Percentiles rank a stretch among this genome's conserved stretches.
Conservation (phyloP, 805 yeast genomes). For the Candida berthetii region DNA sequence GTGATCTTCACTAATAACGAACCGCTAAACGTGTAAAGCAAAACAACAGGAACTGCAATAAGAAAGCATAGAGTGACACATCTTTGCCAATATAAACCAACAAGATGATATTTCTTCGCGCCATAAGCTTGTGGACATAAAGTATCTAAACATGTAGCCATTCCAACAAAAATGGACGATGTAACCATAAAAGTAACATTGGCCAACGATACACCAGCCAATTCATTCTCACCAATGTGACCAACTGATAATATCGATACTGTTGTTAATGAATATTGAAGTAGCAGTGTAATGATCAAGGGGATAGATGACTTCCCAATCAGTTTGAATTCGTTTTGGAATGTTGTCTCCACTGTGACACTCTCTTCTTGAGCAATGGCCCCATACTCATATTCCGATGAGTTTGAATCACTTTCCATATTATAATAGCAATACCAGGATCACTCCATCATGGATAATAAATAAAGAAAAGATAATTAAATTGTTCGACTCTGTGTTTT, state of each 20-base stretch:
- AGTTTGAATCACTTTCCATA: neutral
- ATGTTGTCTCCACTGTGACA: neutral
- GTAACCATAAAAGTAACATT: slow-evolving; percentile 65
- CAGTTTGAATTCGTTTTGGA: slow-evolving; percentile 23
- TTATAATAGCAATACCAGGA: neutral
- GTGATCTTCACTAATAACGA: slow-evolving; percentile 37
- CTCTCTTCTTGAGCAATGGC: neutral
- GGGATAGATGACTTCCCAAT: slow-evolving; percentile 46
- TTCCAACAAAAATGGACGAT: slow-evolving; percentile 56
- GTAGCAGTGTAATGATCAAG: slow-evolving; percentile 50
- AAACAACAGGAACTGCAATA: slow-evolving; percentile 46
- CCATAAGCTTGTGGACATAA: slow-evolving; percentile 74
- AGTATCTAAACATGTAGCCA: slow-evolving; percentile 66
- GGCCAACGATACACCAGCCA: slow-evolving; percentile 68
- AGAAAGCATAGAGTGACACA: slow-evolving; percentile 47
- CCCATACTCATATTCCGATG: neutral
- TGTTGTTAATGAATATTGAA: slow-evolving; percentile 57
- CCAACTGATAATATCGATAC: slow-evolving; percentile 61
- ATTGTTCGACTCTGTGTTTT: no score
- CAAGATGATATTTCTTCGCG: slow-evolving; percentile 47
- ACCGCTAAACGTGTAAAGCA: slow-evolving; percentile 53
- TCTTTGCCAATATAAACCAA: slow-evolving; percentile 57
- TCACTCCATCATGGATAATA: no score
- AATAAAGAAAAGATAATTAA: no score
- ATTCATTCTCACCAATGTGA: slow-evolving; percentile 56